Evolutionary conservation across 192 early-diverging fungal genomes (phyloP).

Genomic region (Coemansia sp.): DNA sequence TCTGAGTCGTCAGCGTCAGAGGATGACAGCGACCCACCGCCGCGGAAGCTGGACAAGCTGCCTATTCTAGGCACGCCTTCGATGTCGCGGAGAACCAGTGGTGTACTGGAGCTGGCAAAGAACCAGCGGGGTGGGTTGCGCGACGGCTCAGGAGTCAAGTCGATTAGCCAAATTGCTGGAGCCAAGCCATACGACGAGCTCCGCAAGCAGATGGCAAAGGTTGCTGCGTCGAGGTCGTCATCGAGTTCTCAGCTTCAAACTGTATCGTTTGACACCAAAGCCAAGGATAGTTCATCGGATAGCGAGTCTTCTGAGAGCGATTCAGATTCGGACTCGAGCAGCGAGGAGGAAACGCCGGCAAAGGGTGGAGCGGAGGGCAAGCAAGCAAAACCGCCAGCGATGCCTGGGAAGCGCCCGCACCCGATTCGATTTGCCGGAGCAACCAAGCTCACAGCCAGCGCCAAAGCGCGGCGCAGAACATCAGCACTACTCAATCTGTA

Average conservation of each 20-base stretch:
- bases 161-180: conserved; percentile 43
- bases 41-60: conserved; percentile 19
- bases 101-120: conserved; percentile 28
- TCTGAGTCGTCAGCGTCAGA: conserved; percentile 13
- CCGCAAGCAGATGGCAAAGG: conserved; percentile 42
- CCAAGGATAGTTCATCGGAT: not conserved
- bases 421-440: conserved; percentile 47
- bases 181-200: conserved; percentile 44
- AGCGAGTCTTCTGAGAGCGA: conserved; percentile 11
- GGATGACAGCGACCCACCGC: conserved; percentile 18
- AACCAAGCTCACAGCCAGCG: conserved; percentile 26
- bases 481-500: conserved; percentile 36
- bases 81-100: conserved; percentile 9
- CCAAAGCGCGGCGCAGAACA: conserved; percentile 33
- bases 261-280: not conserved
- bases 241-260: conserved; percentile 4
- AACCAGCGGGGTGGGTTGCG: conserved; percentile 17
- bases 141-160: conserved; percentile 28
- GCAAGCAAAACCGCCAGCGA: not conserved
- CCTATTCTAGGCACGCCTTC: conserved; percentile 29
- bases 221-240: conserved; percentile 6
- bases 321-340: conserved; percentile 14
- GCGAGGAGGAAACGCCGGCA: not conserved
- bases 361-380: not conserved
- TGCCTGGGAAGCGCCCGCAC: conserved; percentile 3